Evolutionary conservation across 768 basidiomycete species (phyloP).

Genomic region (Termitomyces sp.): DNA sequence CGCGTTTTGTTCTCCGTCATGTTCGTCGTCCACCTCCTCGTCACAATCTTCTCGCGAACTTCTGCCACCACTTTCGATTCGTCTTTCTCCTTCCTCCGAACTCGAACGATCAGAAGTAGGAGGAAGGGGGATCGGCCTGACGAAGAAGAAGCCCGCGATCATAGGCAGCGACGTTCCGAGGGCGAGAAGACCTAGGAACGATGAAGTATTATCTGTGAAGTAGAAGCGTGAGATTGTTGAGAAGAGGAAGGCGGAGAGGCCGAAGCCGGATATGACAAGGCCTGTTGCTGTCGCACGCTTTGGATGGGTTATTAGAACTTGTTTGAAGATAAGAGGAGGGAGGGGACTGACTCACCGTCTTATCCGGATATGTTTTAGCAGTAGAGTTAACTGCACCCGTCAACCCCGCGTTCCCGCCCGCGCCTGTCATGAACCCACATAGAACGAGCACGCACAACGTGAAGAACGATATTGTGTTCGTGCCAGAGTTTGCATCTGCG

Average conservation of each 20-base stretch:
- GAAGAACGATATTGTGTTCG: conserved; percentile 27
- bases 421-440: conserved; percentile 70
- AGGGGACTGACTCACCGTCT: conserved; percentile 38
- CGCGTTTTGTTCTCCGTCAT: conserved; percentile 1
- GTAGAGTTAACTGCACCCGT: conserved; percentile 72
- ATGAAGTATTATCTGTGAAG: conserved; percentile 75
- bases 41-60: not conserved
- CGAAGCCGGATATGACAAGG: conserved; percentile 81
- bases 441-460: conserved; percentile 47
- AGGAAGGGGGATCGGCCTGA: conserved; percentile 70
- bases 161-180: conserved; percentile 78
- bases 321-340: not conserved
- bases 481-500: conserved; percentile 14
- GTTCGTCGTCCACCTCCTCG: not conserved
- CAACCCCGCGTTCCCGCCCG: conserved; percentile 71
- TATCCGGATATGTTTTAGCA: conserved; percentile 77
- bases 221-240: conserved; percentile 65
- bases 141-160: conserved; percentile 69
- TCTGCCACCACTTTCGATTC: not conserved
- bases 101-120: conserved; percentile 34
- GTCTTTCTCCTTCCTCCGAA: not conserved
- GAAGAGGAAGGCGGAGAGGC: conserved; percentile 89
- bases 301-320: not conserved
- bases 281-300: conserved; percentile 75
- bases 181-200: conserved; percentile 70